phyloP scores from a whole-genome alignment of 345 rosid species.

The Fremontodendron californicum region DNA sequence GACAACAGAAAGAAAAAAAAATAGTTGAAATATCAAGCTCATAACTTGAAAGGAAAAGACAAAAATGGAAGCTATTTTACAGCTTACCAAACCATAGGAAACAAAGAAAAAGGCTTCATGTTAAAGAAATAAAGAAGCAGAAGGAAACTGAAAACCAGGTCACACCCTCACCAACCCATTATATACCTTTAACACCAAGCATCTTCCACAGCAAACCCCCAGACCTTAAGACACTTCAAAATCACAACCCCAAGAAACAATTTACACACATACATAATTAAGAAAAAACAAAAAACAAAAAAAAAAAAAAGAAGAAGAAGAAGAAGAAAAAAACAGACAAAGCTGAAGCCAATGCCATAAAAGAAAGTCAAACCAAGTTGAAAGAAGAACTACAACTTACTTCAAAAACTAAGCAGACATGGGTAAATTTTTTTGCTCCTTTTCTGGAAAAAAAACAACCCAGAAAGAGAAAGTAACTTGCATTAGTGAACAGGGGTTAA shows the following conservation, averaged over 20 bases:
- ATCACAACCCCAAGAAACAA: slow-evolving; percentile 5
- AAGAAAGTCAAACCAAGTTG: slow-evolving; percentile 17
- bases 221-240: background rate
- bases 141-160: slow-evolving; percentile 32
- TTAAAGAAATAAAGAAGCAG: slow-evolving; percentile 34
- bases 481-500: slow-evolving; percentile 19
- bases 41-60: slow-evolving; percentile 32
- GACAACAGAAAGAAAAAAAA: slow-evolving; percentile 8
- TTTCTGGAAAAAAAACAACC: background rate
- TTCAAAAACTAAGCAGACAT: background rate
- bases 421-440: background rate
- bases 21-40: slow-evolving; percentile 31
- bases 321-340: background rate
- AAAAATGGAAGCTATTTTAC: slow-evolving; percentile 41
- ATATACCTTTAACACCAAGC: slow-evolving; percentile 47
- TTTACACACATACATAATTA: background rate
- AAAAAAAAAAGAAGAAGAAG: too few species aligned
- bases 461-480: slow-evolving; percentile 20
- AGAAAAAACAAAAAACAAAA: background rate
- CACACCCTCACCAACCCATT: slow-evolving; percentile 53
- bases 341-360: slow-evolving; percentile 28
- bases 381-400: background rate
- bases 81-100: slow-evolving; percentile 49
- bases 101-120: slow-evolving; percentile 38
- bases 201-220: slow-evolving; percentile 24